A percentile compares a stretch with the other conserved stretches of the same genome.
Evolutionary conservation across 2,329 filamentous ascomycete species (phyloP).

Genomic region (Pseudogymnoascus sp.): DNA sequence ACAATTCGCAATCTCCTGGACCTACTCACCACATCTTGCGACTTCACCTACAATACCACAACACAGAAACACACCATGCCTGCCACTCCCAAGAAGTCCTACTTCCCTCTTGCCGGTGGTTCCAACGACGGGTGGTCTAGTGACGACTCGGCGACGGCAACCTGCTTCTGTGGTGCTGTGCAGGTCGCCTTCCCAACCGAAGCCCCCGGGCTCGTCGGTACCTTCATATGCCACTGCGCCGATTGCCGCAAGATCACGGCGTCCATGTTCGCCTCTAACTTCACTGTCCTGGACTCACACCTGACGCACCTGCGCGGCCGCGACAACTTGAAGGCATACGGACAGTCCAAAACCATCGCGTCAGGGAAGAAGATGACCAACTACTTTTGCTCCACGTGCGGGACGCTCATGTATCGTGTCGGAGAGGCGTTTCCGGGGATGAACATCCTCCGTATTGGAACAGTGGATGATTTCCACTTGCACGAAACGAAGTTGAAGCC

Average conservation of each 20-base stretch:
- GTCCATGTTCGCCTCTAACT: conserved; percentile 53
- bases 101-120: conserved; percentile 33
- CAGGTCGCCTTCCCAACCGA: conserved; percentile 43
- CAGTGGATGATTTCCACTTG: conserved; percentile 51
- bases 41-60: background rate
- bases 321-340: conserved; percentile 40
- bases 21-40: background rate
- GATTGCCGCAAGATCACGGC: conserved; percentile 56
- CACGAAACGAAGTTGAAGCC: conserved; percentile 49
- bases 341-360: conserved; percentile 39
- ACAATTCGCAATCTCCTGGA: background rate
- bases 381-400: conserved; percentile 51
- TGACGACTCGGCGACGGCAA: conserved; percentile 43
- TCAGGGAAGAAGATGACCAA: conserved; percentile 48
- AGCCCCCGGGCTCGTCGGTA: conserved; percentile 37
- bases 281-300: conserved; percentile 38
- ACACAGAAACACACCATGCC: conserved; percentile 14
- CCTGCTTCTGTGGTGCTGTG: conserved; percentile 49
- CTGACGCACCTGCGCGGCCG: conserved; percentile 43
- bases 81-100: conserved; percentile 22
- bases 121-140: conserved; percentile 38
- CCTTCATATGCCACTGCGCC: conserved; percentile 50
- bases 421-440: conserved; percentile 36
- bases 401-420: conserved; percentile 50
- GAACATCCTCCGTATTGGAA: conserved; percentile 47